phyloP scores from a whole-genome alignment of 257 asterid genomes.

The Striga asiatica region DNA sequence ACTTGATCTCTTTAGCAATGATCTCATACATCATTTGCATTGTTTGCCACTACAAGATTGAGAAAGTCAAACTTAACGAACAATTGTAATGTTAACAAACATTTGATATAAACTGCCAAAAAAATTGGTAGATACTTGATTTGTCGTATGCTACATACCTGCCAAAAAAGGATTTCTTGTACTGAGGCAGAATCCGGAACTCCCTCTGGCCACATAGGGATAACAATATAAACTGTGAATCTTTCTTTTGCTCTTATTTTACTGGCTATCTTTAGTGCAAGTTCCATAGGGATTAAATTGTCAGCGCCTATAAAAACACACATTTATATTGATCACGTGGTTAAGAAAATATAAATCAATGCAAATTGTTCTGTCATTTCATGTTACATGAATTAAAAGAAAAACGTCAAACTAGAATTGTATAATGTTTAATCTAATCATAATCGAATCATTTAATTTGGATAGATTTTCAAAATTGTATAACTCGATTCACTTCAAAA shows the following conservation, averaged over 20 bases:
- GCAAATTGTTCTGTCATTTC: not conserved
- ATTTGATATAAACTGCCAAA: too few species aligned
- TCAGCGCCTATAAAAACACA: constrained; percentile 58
- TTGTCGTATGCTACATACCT: constrained; percentile 28
- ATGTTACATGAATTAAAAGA: not conserved
- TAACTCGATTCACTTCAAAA: too few species aligned
- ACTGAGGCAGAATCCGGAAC: constrained; percentile 75
- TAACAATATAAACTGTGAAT: constrained; percentile 65
- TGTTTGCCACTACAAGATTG: constrained; percentile 46
- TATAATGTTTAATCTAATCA: not conserved
- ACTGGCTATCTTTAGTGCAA: constrained; percentile 75
- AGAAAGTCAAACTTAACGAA: not conserved
- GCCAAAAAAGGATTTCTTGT: constrained; percentile 94
- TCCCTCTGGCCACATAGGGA: constrained; percentile 99
- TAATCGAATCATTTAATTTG: too few species aligned
- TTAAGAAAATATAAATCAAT: not conserved
- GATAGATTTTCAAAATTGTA: too few species aligned
- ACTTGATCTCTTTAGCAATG: constrained; percentile 35
- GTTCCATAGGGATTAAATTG: constrained; percentile 83
- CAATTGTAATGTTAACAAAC: too few species aligned
- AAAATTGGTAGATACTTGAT: too few species aligned
- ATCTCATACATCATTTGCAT: constrained; percentile 54
- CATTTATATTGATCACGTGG: constrained; percentile 3
- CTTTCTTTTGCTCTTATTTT: constrained; percentile 74
- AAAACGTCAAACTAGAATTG: not conserved